These are phyloP conservation scores for Sinapis alba DNA, from an alignment of 441 rosid genomes.

Conservation along the genomic window DNA sequence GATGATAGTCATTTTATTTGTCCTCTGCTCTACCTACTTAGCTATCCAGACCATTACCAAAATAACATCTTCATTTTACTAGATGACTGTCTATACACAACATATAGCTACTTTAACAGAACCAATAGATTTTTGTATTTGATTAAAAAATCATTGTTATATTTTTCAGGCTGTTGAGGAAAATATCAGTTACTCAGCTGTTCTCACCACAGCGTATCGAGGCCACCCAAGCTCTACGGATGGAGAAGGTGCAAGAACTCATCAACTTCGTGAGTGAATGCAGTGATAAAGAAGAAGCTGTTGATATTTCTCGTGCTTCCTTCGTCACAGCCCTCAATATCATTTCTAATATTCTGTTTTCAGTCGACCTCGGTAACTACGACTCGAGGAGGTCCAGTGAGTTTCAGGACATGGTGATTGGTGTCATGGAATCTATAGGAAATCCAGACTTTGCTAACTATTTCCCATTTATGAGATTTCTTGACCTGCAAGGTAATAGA, in stretches of 20 bases:
- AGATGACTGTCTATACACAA: too few species aligned
- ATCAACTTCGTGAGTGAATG: conserved; percentile 24
- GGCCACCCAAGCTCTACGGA: conserved; percentile 15
- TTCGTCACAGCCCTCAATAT: conserved; percentile 27
- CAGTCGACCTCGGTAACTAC: conserved; percentile 24
- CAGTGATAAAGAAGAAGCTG: conserved; percentile 18
- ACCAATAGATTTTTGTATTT: background rate
- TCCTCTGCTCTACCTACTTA: too few species aligned
- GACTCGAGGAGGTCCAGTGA: conserved; percentile 17
- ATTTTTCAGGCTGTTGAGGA: conserved; percentile 13
- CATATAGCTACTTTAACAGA: background rate
- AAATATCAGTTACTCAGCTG: conserved; percentile 21
- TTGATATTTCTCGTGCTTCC: conserved; percentile 30
- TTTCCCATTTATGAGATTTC: conserved; percentile 43
- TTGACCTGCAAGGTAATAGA: conserved; percentile 51
- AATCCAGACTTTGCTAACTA: conserved; percentile 49
- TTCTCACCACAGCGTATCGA: conserved; percentile 27
- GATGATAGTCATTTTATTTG: too few species aligned
- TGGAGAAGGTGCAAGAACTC: conserved; percentile 26
- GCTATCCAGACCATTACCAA: too few species aligned
- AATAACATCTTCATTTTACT: background rate
- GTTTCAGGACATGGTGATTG: conserved; percentile 18
- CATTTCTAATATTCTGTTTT: conserved; percentile 25
- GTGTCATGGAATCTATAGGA: conserved; percentile 42
- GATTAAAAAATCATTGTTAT: background rate